Evolutionary conservation across 345 rosid species (phyloP), one percentile per base, ranked within the genome.

Genomic region (Physaria fendleri): DNA sequence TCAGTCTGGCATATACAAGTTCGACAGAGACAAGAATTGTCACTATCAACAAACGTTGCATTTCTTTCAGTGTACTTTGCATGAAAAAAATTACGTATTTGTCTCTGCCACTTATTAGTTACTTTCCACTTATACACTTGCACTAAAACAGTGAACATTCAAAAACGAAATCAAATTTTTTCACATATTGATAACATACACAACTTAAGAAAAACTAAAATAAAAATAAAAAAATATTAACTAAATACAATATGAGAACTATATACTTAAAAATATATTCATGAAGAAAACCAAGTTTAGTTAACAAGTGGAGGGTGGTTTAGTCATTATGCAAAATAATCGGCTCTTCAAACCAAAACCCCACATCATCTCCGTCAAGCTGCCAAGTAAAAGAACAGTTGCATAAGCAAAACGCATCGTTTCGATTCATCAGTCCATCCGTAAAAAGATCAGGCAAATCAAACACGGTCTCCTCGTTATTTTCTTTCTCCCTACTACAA

Each of bases 391-490:
- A 65, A 28, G 78, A 71, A 52, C 65, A 71, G 50, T 71, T 73
- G 13, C 18, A 45, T 27, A 43, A 76, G 39, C 71, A 29, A 54
- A 77, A 81, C 4, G 74, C 79, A 8, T 65, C 76, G 43, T 60
- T 64, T 46, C 42, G 69, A 65, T 35, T 25, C 25, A 68, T 68
- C 18, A 56, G 33, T 5, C 71, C 76, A 8, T 77, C 81, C 12
- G 74, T 72, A 67, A 70, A 71, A 40, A 90, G 87, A 79, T 90
- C 97, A 6, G 97, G 97, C n/a, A 90, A 73, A 73, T 87, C 95
- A 64, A 90, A 90, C 76, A 90, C 54, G 20, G 75, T 45, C 8
- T 79, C 85, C 2, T 79, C 87, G 5, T 81, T 86, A 21, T 44
- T 66, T 35, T 77, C 77, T 0, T 56, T 56, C 27, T 56, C 74